Base-by-base conservation (phyloP, 345 rosid species). In the Mercurialis annua region DNA sequence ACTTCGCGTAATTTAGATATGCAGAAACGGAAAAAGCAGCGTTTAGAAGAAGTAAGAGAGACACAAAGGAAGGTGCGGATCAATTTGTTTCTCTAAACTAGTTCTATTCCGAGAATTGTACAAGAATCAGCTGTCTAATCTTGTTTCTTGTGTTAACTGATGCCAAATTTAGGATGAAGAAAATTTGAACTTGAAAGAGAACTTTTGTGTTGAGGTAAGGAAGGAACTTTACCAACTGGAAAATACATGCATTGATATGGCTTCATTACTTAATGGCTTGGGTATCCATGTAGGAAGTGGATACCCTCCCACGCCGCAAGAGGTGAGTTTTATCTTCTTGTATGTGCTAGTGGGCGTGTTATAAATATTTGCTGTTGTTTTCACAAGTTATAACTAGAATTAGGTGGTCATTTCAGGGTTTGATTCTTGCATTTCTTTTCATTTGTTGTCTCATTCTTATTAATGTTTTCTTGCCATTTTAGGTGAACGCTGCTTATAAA, bases 21-120 rank as follows among this genome's bases (percentile, higher is more conserved):
- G 92, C 86, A 90, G 81, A 89, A 79, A 83, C 79, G 96, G 77
- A 90, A 85, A 78, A 89, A 89, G 76, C 88, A 83, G 83, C 88
- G 94, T 5, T 67, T 89, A 75, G 90, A 90, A 71, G 98, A 93
- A 87, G 79, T 90, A 75, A 86, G 97, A 71, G 92, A 84, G 75
- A 75, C 90, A 46, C 89, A 90, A 72, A 90, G 85, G 89, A 89
- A 86, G 97, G 98, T 88, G 40, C 36, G 64, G 31, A 29, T 56
- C 38, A 12, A 24, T 43, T 20, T 42, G 11, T 63, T 23, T 7
- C 1, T 8, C 20, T 48, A 2, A 26, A 33, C 43, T 29, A n/a
- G n/a, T n/a, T 67, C 17, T 18, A 20, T 56, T 21, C 21, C 29
- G 44, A 38, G 17, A 8, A 33, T 15, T 6, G 0, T 42, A 23